Percentiles rank a stretch among this genome's conserved stretches.
phyloP scores from a whole-genome alignment of 306 rosid species.

The Gastrolobium bilobum region DNA sequence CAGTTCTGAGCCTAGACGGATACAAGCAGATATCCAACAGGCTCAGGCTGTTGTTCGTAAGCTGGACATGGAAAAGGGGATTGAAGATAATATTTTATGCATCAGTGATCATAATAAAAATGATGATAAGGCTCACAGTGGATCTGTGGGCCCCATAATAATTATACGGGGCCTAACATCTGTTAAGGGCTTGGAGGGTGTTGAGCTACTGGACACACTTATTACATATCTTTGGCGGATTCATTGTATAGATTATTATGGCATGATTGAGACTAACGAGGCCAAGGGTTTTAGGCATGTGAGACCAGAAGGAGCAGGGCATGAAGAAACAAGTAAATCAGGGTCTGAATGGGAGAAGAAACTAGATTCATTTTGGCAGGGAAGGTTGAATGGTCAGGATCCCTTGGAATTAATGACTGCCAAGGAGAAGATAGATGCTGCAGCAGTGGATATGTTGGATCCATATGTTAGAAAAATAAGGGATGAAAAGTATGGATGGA shows the following conservation, averaged over 20 bases:
- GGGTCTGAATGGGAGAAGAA: slow-evolving; percentile 93
- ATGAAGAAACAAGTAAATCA: slow-evolving; percentile 58
- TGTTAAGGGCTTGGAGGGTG: slow-evolving; percentile 95
- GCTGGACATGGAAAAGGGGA: slow-evolving; percentile 92
- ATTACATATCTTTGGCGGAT: slow-evolving; percentile 95
- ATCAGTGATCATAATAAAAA: slow-evolving; percentile 72
- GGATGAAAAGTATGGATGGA: slow-evolving; percentile 99
- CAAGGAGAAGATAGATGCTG: slow-evolving; percentile 96
- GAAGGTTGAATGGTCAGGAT: slow-evolving; percentile 88
- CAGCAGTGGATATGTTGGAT: slow-evolving; percentile 85
- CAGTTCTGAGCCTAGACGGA: slow-evolving; percentile 82
- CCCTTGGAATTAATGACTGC: slow-evolving; percentile 95
- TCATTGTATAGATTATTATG: slow-evolving; percentile 95
- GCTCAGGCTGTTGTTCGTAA: slow-evolving; percentile 87
- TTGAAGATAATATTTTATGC: slow-evolving; percentile 82
- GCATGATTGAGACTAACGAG: slow-evolving; percentile 85
- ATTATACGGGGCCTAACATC: slow-evolving; percentile 88
- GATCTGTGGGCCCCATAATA: slow-evolving; percentile 87
- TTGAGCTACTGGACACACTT: slow-evolving; percentile 92
- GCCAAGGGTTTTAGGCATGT: slow-evolving; percentile 95
- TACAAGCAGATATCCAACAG: slow-evolving; percentile 82
- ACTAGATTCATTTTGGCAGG: slow-evolving; percentile 87
- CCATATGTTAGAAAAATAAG: slow-evolving; percentile 94
- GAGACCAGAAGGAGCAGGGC: slow-evolving; percentile 73
- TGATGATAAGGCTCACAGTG: slow-evolving; percentile 77